Conservation (phyloP, 202 grass and related monocot species). For the Setaria italica region DNA sequence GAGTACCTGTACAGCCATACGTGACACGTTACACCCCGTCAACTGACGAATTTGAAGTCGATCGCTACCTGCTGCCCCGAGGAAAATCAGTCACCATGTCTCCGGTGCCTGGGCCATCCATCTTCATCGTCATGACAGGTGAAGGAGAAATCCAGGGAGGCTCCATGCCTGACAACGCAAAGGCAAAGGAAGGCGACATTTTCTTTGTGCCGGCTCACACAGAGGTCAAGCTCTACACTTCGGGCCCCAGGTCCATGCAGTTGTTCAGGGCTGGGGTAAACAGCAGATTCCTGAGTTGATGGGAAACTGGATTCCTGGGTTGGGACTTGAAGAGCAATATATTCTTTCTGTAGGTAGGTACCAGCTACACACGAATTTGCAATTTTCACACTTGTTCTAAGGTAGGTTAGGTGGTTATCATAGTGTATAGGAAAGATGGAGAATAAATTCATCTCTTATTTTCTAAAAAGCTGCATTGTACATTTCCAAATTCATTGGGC, state of each 20-base stretch:
- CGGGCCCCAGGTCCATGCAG: slow-evolving; percentile 43
- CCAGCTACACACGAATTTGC: slow-evolving; percentile 16
- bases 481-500: neutral
- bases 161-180: slow-evolving; percentile 40
- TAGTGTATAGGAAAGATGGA: slow-evolving; percentile 51
- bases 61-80: slow-evolving; percentile 62
- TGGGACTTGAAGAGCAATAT: neutral
- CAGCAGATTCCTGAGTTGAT: slow-evolving; percentile 61
- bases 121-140: slow-evolving; percentile 78
- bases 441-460: slow-evolving; percentile 41
- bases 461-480: slow-evolving; percentile 6
- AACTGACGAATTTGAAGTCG: slow-evolving; percentile 88
- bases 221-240: slow-evolving; percentile 55
- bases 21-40: slow-evolving; percentile 82
- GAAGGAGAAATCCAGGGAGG: slow-evolving; percentile 50
- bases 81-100: slow-evolving; percentile 55
- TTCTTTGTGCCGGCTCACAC: slow-evolving; percentile 75
- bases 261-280: slow-evolving; percentile 73
- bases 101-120: slow-evolving; percentile 71
- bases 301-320: neutral
- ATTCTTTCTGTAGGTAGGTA: slow-evolving; percentile 1
- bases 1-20: slow-evolving; percentile 57
- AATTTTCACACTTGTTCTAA: slow-evolving; percentile 4
- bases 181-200: slow-evolving; percentile 64
- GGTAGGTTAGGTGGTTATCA: slow-evolving; percentile 44